Evolutionary conservation across 139 green algal species (phyloP).

Genomic region (Choricystis sp.): DNA sequence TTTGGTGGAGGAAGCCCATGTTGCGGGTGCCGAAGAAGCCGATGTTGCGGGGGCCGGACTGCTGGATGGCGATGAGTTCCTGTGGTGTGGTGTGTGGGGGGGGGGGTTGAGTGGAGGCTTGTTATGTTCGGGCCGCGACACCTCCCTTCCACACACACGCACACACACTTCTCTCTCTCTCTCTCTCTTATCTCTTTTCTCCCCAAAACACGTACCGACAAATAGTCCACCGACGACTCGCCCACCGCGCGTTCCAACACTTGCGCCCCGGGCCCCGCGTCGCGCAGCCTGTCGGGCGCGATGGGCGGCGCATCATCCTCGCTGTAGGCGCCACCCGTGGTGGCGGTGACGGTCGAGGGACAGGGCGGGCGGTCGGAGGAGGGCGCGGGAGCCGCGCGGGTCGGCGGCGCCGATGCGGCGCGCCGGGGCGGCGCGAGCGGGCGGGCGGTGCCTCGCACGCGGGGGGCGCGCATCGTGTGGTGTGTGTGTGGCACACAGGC

Average conservation of each 20-base stretch:
- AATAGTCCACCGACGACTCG: neutral
- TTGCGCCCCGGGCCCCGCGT: no score
- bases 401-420: no score
- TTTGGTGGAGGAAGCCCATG: conserved; percentile 95
- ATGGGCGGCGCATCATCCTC: neutral
- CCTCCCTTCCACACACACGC: neutral
- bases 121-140: neutral
- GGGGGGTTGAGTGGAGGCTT: neutral
- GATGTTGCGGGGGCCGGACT: conserved; percentile 73
- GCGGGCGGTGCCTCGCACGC: no score
- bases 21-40: conserved; percentile 98
- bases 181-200: no score
- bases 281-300: no score
- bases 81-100: conserved; percentile 18
- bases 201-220: neutral
- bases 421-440: no score
- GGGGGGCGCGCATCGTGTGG: no score
- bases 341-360: no score
- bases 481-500: no score
- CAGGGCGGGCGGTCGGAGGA: no score
- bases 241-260: neutral
- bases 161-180: no score
- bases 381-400: no score
- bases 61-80: conserved; percentile 94
- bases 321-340: neutral